Percentiles rank a stretch among this genome's conserved stretches.
Evolutionary conservation across 208 protist genomes (phyloP).

Genomic region (Crithidia bombi): DNA sequence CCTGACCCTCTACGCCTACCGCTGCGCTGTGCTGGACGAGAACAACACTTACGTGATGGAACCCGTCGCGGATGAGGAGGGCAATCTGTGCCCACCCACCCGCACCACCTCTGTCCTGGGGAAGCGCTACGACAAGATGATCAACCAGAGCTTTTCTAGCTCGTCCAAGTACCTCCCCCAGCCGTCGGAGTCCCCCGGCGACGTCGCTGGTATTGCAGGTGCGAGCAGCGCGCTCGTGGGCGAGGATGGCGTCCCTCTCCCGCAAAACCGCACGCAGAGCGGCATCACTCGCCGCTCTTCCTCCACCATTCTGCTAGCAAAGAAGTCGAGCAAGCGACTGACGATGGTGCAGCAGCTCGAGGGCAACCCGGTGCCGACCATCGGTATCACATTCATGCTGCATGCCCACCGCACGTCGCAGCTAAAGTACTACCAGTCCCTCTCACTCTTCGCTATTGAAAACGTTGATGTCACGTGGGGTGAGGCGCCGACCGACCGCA

Average conservation of each 20-base stretch:
- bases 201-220: background rate
- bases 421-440: slow-evolving; percentile 79
- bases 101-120: slow-evolving; percentile 58
- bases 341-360: slow-evolving; percentile 35
- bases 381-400: slow-evolving; percentile 76
- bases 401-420: slow-evolving; percentile 81
- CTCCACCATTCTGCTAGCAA: slow-evolving; percentile 18
- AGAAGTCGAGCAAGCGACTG: slow-evolving; percentile 35
- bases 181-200: slow-evolving; percentile 16
- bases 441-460: slow-evolving; percentile 79
- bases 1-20: slow-evolving; percentile 79
- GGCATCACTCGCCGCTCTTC: slow-evolving; percentile 16
- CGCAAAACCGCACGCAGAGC: slow-evolving; percentile 8
- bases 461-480: slow-evolving; percentile 71
- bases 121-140: slow-evolving; percentile 62
- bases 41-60: slow-evolving; percentile 41
- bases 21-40: slow-evolving; percentile 34
- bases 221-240: background rate
- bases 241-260: background rate
- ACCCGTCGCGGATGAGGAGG: slow-evolving; percentile 49
- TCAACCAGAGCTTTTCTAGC: slow-evolving; percentile 40
- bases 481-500: slow-evolving; percentile 20
- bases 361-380: slow-evolving; percentile 69
- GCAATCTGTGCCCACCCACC: slow-evolving; percentile 41
- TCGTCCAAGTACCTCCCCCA: slow-evolving; percentile 50